These are phyloP conservation scores for Metschnikowia shivogae DNA, from an alignment of 805 yeast species.

Conservation along the genomic window DNA sequence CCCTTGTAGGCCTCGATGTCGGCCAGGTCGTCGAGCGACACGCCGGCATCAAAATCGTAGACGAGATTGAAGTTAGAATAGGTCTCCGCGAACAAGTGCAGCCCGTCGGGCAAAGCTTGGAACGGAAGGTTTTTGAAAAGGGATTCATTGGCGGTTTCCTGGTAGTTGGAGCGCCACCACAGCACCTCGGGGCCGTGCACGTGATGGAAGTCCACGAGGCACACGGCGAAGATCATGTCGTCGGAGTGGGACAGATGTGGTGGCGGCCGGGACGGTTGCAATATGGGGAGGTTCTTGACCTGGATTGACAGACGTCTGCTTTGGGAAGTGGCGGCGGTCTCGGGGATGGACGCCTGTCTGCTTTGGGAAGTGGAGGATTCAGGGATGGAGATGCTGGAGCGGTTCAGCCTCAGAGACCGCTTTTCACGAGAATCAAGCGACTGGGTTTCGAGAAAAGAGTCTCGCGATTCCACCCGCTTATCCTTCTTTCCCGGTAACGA, in stretches of 20 bases:
- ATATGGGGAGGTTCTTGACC: conserved; percentile 36
- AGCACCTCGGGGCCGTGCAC: conserved; percentile 91
- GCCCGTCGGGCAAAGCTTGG: conserved; percentile 94
- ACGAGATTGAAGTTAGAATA: conserved; percentile 84
- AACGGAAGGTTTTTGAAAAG: conserved; percentile 89
- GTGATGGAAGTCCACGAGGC: conserved; percentile 92
- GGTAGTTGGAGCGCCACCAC: conserved; percentile 64
- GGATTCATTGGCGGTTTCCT: conserved; percentile 19
- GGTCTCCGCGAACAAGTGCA: conserved; percentile 90
- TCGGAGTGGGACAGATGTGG: conserved; percentile 22
- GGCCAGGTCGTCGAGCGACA: conserved; percentile 43
- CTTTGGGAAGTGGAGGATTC: conserved; percentile 4
- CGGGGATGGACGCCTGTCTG: conserved; percentile 22
- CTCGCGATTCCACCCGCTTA: not conserved
- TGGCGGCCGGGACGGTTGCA: conserved; percentile 20
- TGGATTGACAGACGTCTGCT: conserved; percentile 24
- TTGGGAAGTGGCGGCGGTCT: conserved; percentile 1
- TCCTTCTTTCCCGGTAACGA: not conserved
- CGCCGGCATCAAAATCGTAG: conserved; percentile 52
- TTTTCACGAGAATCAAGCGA: conserved; percentile 1
- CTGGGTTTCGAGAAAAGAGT: not conserved
- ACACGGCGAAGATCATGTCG: conserved; percentile 68
- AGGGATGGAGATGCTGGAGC: conserved; percentile 2
- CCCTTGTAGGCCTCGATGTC: conserved; percentile 31
- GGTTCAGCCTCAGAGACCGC: not conserved